Evolutionary conservation across 208 protist genomes (phyloP).

Genomic region (Trichomonas vaginalis): DNA sequence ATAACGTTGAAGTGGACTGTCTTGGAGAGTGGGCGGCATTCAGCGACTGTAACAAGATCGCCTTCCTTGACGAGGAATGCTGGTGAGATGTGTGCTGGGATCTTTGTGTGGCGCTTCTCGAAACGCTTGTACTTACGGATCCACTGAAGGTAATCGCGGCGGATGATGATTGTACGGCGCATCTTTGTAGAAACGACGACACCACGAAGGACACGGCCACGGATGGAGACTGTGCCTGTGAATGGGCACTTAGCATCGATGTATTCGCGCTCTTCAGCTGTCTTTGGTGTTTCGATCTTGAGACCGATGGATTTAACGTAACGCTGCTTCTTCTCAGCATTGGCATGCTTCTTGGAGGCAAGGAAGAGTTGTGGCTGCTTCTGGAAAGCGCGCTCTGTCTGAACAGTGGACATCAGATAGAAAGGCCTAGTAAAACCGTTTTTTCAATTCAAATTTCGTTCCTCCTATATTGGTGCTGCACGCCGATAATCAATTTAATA

Average conservation of each 20-base stretch:
- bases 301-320: constrained; percentile 88
- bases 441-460: too few relatives aligned
- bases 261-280: constrained; percentile 90
- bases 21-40: constrained; percentile 87
- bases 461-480: too few relatives aligned
- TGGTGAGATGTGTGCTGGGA: constrained; percentile 92
- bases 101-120: constrained; percentile 98
- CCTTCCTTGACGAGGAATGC: constrained; percentile 89
- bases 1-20: constrained; percentile 99
- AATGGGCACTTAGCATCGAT: constrained; percentile 99
- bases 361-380: constrained; percentile 6
- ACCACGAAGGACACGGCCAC: constrained; percentile 91
- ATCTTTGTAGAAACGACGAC: constrained; percentile 94
- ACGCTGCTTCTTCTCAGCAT: constrained; percentile 49
- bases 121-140: constrained; percentile 99
- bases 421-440: too few relatives aligned
- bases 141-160: constrained; percentile 99
- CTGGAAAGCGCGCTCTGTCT: background rate
- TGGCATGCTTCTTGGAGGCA: background rate
- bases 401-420: background rate
- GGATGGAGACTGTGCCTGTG: constrained; percentile 95
- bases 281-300: constrained; percentile 92
- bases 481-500: too few relatives aligned
- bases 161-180: constrained; percentile 88
- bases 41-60: constrained; percentile 90